Evolutionary conservation across 177 flowering plant species (phyloP).

Genomic region (Tripterygium wilfordii): DNA sequence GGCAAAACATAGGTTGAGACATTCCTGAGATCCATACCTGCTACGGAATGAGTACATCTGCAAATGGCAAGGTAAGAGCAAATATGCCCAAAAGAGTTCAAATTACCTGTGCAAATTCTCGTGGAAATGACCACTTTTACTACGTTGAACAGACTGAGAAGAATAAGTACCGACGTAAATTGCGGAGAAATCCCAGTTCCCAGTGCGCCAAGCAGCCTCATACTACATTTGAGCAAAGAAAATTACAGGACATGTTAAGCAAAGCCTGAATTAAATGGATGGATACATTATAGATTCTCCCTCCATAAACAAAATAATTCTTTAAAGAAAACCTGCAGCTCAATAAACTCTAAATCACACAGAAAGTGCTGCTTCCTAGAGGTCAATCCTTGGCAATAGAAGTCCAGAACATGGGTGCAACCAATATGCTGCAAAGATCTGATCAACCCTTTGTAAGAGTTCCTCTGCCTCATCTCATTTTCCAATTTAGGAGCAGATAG

Average conservation of each 20-base stretch:
- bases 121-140: conserved; percentile 47
- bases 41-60: too few species aligned
- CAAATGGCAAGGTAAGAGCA: not conserved
- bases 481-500: conserved; percentile 12
- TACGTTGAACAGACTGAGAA: conserved; percentile 20
- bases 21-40: too few species aligned
- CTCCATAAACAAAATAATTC: not conserved
- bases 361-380: conserved; percentile 56
- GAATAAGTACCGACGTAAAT: conserved; percentile 32
- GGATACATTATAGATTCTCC: not conserved
- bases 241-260: not conserved
- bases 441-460: conserved; percentile 76
- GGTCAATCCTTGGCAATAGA: conserved; percentile 86
- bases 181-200: conserved; percentile 91
- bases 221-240: conserved; percentile 62
- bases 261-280: not conserved
- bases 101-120: conserved; percentile 80
- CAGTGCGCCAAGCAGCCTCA: conserved; percentile 98
- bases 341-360: conserved; percentile 73
- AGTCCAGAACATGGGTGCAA: conserved; percentile 75
- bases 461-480: conserved; percentile 30
- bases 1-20: too few species aligned
- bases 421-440: conserved; percentile 92
- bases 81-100: not conserved
- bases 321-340: conserved; percentile 70